Evolutionary conservation across 345 rosid species (phyloP).

Genomic region (Anastatica hierochuntica): DNA sequence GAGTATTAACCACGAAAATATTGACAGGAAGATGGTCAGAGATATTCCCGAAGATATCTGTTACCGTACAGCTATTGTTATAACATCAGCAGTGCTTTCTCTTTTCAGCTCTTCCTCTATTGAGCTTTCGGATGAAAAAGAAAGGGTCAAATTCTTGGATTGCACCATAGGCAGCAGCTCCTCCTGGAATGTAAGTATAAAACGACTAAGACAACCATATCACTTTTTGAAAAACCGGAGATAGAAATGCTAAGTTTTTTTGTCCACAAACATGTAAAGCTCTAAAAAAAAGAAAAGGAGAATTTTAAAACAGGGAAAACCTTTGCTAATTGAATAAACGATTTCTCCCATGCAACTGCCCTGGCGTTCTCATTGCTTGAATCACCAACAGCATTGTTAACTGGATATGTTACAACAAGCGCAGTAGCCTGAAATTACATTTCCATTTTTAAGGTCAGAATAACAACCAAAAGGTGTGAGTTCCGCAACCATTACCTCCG

Average conservation of each 20-base stretch:
- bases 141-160: conserved; percentile 68
- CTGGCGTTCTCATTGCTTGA: conserved; percentile 46
- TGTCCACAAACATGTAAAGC: too few species aligned
- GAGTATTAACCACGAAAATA: neutral
- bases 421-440: conserved; percentile 77
- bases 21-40: conserved; percentile 4
- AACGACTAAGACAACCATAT: neutral
- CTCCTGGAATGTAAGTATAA: conserved; percentile 39
- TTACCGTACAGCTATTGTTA: conserved; percentile 58
- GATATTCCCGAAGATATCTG: conserved; percentile 18
- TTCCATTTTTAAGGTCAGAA: conserved; percentile 1
- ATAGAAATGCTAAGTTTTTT: neutral
- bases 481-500: conserved; percentile 56
- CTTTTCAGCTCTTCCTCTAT: conserved; percentile 94
- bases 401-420: conserved; percentile 82
- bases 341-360: conserved; percentile 93
- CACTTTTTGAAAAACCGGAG: neutral
- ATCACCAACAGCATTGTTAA: conserved; percentile 62
- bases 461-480: conserved; percentile 7
- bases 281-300: neutral
- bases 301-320: conserved; percentile 27
- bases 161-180: conserved; percentile 60
- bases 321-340: conserved; percentile 80
- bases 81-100: conserved; percentile 84
- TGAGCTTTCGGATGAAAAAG: conserved; percentile 95